Evolutionary conservation across 1,139 yeast species (phyloP), one percentile per base, ranked within the genome.

Genomic region (Arxiozyma slooffiae): DNA sequence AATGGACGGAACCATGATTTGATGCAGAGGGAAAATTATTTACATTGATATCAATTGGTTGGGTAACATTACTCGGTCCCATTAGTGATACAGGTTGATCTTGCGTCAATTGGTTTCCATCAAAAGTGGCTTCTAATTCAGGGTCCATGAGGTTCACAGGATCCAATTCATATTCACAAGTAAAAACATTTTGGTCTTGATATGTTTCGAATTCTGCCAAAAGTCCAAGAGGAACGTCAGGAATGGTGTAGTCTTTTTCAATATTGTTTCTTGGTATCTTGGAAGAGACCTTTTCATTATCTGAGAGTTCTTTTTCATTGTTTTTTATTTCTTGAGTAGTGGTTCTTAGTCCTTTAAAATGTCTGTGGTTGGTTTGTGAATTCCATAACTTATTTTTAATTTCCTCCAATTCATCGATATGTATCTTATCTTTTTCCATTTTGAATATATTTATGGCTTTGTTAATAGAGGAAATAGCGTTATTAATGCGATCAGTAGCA

Each of bases 171-270:
- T 37, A 41, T 44, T 50, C 51, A 11, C 50, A 43, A 11, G 44
- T 48, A 38, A 59, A 60, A 3, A 55, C 55, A 8, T 50, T 48
- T 17, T 44, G 36, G 24, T 60, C 62, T 26, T 53, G 41, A 39
- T 54, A 55, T 11, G 54, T 51, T 23, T 52, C 47, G 6, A 59
- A 51, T 22, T 60, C 61, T 3, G 59, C 52, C 23, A 60, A 44
- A 20, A 57, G 41, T 40, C 54, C 50, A 20, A 59, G 48, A 20
- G 63, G 62, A 7, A 61, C 50, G 47, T 61, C 57, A 36, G 60
- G 59, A 17, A 55, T 50, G 3, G 50, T 42, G 44, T 52, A 53
- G 16, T 51, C 50, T 11, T 50, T 34, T 5, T 49, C 42, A 23
- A 7, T 38, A 21, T 39, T 38, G 9, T 7, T 40, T n/a, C 7